Percentiles rank a stretch among this genome's conserved stretches.
These are phyloP conservation scores for Backusella macrospora DNA, from an alignment of 192 early-diverging fungal species.

Conservation along the genomic window DNA sequence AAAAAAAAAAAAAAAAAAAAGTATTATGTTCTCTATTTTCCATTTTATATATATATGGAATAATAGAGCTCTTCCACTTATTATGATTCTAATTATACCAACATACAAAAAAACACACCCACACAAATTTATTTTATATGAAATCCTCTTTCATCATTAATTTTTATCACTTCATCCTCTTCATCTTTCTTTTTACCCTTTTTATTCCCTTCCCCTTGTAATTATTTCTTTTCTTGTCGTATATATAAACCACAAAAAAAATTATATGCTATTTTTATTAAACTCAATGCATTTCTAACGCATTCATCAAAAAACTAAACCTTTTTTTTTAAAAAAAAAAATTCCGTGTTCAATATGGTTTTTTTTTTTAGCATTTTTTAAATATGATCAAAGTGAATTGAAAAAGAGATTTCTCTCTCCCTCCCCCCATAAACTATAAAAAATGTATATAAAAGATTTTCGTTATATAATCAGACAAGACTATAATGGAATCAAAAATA, in stretches of 20 bases:
- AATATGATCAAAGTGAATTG: no score
- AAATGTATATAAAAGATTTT: neutral
- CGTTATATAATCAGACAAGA: conserved; percentile 5
- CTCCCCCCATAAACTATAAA: no score
- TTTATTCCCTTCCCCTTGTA: conserved; percentile 7
- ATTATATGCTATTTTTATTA: conserved; percentile 12
- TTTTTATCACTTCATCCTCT: conserved; percentile 12
- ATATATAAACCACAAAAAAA: conserved; percentile 15
- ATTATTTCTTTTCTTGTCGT: conserved; percentile 15
- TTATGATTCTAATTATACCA: conserved; percentile 17
- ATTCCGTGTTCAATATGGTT: no score
- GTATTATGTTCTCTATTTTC: conserved; percentile 9
- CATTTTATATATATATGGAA: conserved; percentile 1
- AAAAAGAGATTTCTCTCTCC: no score
- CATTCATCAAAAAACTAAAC: neutral
- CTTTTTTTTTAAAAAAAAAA: no score
- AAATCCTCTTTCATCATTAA: conserved; percentile 11
- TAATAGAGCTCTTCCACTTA: conserved; percentile 6
- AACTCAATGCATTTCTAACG: conserved; percentile 3
- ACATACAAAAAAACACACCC: neutral
- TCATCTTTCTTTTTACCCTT: neutral
- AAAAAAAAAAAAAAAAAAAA: neutral
- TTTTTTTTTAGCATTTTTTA: no score
- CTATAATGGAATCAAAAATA: neutral
- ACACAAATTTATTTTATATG: neutral